Base-by-base conservation (phyloP, 768 basidiomycete genomes). In the Boletus pseudopeckii region DNA sequence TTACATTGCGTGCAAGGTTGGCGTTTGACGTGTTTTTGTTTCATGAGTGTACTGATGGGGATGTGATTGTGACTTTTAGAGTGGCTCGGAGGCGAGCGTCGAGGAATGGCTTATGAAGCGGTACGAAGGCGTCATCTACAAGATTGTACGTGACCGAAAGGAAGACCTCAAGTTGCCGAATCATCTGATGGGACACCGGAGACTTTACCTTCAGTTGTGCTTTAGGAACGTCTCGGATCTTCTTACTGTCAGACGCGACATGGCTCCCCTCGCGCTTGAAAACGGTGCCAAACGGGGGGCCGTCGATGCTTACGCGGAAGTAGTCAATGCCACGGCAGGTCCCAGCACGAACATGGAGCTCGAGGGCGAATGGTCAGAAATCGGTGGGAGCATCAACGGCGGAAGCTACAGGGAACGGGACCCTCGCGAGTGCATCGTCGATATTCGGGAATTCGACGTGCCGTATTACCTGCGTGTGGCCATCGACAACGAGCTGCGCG, bases 381-480 rank as follows among this genome's bases (percentile, higher is more conserved):
- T 80, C 48, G 69, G 72, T 17, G 71, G 67, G 1, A 73, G 74
- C 44, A 69, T 72, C 44, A 69, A 68, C 53, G 72, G 73, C 24
- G 66, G 72, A 2, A 70, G 69, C 17, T 77, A 69, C 43, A 71
- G 75, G 59, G 88, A 92, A 63, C 79, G 77, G 60, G 91, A 97
- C 66, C 92, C 96, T n/a, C 79, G 84, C 45, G 94, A 98, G 50
- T 87, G 84, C 61, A 92, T 98, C 66, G 83, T 97, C 67, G 97
- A 99, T 67, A 81, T 96, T 43, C 83, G 97, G 34, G 97, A 98
- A 68, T 98, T 87, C 71, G 97, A 99, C 71, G 92, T 98, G 26
- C 91, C 92, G 1, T 99, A 98, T 71, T 98, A 98, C 72, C 78
- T 97, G 43, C 93, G 97, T 18, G 96, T 98, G n/a, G 94, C 96